Evolutionary conservation across 768 basidiomycete species (phyloP), one percentile per base, ranked within the genome.

Genomic region (Trametes cingulata): DNA sequence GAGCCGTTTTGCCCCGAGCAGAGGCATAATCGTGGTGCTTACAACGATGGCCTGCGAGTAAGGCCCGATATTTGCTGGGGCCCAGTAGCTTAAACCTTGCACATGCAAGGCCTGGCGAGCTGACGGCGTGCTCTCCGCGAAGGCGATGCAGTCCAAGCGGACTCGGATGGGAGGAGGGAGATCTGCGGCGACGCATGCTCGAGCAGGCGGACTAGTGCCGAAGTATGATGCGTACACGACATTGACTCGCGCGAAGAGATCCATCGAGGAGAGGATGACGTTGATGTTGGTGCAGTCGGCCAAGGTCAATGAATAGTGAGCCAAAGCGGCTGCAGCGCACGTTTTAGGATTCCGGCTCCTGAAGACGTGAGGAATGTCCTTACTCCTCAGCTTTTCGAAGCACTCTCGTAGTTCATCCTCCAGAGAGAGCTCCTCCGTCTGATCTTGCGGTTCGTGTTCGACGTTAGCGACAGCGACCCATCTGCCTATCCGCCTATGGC

Each of bases 11-110:
- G 35, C 36, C 8, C 36, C 8, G 36, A 37, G 35, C 12, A 15
- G 15, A 49, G 17, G 14, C 29, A 49, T 6, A 3, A 35, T 8
- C 6, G 50, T 4, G 10, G n/a, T 15, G 75, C 85, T 67, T 53
- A 95, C 96, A 52, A 80, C 78, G 64, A 98, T 84, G 1, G 93
- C 90, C 74, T 99, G 97, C 4, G 94, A 97, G 73, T 99, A 99
- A 4, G 97, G 97, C 0, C 97, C 97, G 55, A 99, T 98, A 71
- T 98, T 99, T 10, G 97, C 97, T 13, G 97, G 95, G 25, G 95
- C 97, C 97, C 97, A 99, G 69, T 98, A 98, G 73, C 96, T 98
- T 62, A 98, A 69, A 9, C 95, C 83, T 73, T 98, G 97, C 2
- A 99, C 97, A 69, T 99, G 97, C 45, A 98, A 78, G 0, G 92